These are phyloP conservation scores for Entomortierella parvispora DNA, from an alignment of 192 early-diverging fungal species.

Conservation along the genomic window DNA sequence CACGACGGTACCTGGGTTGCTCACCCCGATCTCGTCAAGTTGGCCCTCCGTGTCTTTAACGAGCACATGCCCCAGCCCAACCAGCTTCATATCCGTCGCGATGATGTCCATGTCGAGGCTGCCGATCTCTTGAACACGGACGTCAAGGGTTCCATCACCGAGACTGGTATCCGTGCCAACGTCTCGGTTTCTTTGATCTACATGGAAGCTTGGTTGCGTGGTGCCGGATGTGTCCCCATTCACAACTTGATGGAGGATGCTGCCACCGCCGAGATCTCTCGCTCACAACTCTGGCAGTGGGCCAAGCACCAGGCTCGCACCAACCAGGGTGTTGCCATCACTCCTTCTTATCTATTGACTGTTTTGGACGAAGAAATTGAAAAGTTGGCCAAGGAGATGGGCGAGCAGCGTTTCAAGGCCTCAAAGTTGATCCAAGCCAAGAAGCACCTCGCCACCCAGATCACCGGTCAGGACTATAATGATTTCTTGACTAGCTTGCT, in stretches of 20 bases:
- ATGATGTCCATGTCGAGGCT: slow-evolving; percentile 87
- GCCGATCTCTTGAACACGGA: slow-evolving; percentile 86
- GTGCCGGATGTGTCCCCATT: slow-evolving; percentile 96
- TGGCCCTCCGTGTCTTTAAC: slow-evolving; percentile 92
- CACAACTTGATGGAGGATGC: slow-evolving; percentile 99
- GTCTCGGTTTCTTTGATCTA: slow-evolving; percentile 92
- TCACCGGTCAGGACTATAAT: slow-evolving; percentile 85
- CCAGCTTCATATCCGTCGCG: slow-evolving; percentile 93
- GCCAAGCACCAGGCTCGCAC: slow-evolving; percentile 87
- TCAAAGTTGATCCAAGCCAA: slow-evolving; percentile 77
- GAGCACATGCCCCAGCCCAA: slow-evolving; percentile 96
- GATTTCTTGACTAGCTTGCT: slow-evolving; percentile 95
- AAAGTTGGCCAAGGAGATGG: slow-evolving; percentile 71
- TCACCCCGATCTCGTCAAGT: slow-evolving; percentile 93
- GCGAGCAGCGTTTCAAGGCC: slow-evolving; percentile 68
- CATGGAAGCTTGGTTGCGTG: slow-evolving; percentile 97
- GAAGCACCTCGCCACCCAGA: slow-evolving; percentile 75
- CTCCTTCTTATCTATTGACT: slow-evolving; percentile 77
- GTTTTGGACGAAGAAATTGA: slow-evolving; percentile 91
- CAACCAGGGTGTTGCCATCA: slow-evolving; percentile 82
- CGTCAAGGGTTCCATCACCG: slow-evolving; percentile 80
- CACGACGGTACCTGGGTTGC: slow-evolving; percentile 98
- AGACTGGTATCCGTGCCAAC: slow-evolving; percentile 92
- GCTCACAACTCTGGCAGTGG: slow-evolving; percentile 99
- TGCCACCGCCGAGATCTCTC: slow-evolving; percentile 97